Conservation (phyloP, 345 rosid genomes). For the Syzygium aqueum region DNA sequence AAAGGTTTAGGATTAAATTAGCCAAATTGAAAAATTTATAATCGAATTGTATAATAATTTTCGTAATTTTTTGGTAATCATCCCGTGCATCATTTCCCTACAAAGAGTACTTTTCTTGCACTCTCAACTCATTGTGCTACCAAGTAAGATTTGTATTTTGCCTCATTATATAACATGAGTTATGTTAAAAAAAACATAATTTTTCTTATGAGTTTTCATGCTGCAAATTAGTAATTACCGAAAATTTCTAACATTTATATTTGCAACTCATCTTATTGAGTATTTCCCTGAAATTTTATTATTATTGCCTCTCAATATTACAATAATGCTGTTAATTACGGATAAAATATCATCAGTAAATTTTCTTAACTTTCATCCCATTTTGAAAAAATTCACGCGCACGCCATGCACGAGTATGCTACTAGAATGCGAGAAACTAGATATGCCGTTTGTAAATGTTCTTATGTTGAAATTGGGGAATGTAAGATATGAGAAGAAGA, state of each 20-base stretch:
- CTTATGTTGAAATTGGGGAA: background rate
- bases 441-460: background rate
- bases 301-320: background rate
- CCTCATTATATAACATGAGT: background rate
- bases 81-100: background rate
- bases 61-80: background rate
- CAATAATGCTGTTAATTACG: background rate
- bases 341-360: background rate
- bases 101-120: background rate
- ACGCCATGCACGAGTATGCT: background rate
- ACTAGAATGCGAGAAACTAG: background rate
- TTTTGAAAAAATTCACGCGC: background rate
- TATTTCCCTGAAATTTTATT: background rate
- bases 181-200: background rate
- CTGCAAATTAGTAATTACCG: background rate
- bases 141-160: background rate
- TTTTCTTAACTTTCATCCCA: background rate
- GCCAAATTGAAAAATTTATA: background rate
- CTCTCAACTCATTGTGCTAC: background rate
- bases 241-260: background rate
- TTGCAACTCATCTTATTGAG: background rate
- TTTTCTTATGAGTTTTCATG: background rate
- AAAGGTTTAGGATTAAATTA: background rate
- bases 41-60: rapidly evolving
- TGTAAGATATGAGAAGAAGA: background rate